These are phyloP conservation scores for Plectosphaerella sp. DNA, from an alignment of 2,329 filamentous ascomycete species.

Conservation along the genomic window DNA sequence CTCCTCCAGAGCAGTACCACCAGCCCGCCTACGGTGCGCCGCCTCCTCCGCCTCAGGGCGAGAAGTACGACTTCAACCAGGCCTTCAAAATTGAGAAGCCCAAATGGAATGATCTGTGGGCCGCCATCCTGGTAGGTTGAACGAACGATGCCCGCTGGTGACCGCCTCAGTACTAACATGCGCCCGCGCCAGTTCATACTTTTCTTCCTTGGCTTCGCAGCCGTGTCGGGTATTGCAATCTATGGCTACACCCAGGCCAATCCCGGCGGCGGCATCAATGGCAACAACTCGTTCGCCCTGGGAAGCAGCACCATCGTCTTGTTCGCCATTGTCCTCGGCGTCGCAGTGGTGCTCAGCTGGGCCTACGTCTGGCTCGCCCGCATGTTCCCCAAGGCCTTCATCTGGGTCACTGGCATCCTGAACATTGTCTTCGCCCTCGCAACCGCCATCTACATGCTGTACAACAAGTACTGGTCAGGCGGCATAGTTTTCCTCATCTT, in stretches of 20 bases:
- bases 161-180: background rate
- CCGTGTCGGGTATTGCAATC: conserved; percentile 70
- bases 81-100: conserved; percentile 77
- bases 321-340: conserved; percentile 71
- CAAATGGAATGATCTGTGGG: conserved; percentile 92
- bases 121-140: conserved; percentile 63
- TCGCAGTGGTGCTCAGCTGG: conserved; percentile 72
- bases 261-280: conserved; percentile 71
- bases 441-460: conserved; percentile 83
- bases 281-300: conserved; percentile 60
- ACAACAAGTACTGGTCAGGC: conserved; percentile 70
- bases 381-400: conserved; percentile 80
- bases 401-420: conserved; percentile 87
- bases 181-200: conserved; percentile 52
- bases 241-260: conserved; percentile 67
- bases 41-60: conserved; percentile 30
- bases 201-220: conserved; percentile 69
- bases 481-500: conserved; percentile 87
- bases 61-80: conserved; percentile 66
- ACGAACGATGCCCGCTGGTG: background rate
- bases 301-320: conserved; percentile 83
- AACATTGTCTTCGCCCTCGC: conserved; percentile 83
- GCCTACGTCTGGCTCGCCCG: conserved; percentile 73
- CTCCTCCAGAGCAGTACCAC: conserved; percentile 14
- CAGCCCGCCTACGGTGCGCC: conserved; percentile 25